Evolutionary conservation across 1,284 basidiomycete species (phyloP), one percentile per base, ranked within the genome.

Genomic region (Malassezia caprae): DNA sequence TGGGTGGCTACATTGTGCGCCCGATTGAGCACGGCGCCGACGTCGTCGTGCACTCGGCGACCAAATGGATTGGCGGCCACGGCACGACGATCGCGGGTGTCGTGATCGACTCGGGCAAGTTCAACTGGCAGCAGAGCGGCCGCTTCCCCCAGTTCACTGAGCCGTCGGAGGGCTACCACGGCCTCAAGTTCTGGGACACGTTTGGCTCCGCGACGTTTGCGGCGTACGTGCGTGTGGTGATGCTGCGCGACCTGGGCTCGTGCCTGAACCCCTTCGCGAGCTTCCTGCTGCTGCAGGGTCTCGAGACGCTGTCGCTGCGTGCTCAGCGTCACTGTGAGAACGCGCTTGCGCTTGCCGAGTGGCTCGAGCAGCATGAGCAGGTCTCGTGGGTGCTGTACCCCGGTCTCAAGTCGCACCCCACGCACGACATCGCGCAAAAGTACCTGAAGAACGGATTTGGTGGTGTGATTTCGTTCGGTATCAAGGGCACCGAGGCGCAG

Each of bases 61-160:
- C 88, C 3, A 90, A 91, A 73, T 90, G 88, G 88, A 88, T 90
- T 48, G 85, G 87, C 27, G 87, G 88, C 0, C 88, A 89, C 72
- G 88, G 88, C 54, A 90, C 85, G 2, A 88, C 87, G 24, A 88
- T 91, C 48, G 88, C 80, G 5, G 89, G 89, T 56, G 83, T 90
- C 19, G 79, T 91, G 59, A 74, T 90, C 51, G 88, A 89, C 73
- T 81, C 82, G 23, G 88, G 88, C 51, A 89, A 72, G 65, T 90
- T 90, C 67, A 83, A 91, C 79, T 93, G 88, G 88, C 76, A 80
- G 12, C 78, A 77, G 51, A 85, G 83, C 8, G 84, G 83, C 44
- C 83, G 82, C 67, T 90, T 88, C 80, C 85, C 87, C 1, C 81
- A 82, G 15, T 87, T 91, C 78, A 88, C 86, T 8, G 80, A 84